A percentile compares a stretch with the other conserved stretches of the same genome.
Evolutionary conservation across 495 filamentous ascomycete species (phyloP).

Genomic region (Hypoxylon subgilvum): DNA sequence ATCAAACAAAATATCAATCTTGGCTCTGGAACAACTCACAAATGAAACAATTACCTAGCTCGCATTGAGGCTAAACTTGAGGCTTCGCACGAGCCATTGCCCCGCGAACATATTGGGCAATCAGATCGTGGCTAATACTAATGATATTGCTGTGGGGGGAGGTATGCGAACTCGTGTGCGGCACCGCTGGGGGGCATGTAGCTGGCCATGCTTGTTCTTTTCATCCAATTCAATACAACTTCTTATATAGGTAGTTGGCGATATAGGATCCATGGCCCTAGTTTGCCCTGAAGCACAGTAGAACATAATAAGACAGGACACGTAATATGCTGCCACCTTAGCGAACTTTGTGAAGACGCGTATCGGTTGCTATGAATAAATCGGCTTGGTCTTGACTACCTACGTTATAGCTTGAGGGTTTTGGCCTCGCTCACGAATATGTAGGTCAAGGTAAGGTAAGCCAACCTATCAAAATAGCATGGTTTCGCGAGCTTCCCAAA

Average conservation of each 20-base stretch:
- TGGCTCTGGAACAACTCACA: no score
- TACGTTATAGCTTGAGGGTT: no score
- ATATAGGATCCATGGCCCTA: not conserved
- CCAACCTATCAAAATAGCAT: no score
- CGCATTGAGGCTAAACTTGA: conserved; percentile 14
- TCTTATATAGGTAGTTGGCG: no score
- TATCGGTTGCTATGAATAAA: not conserved
- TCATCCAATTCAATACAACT: no score
- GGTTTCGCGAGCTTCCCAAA: no score
- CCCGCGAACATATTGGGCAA: conserved; percentile 19
- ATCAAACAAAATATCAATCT: no score
- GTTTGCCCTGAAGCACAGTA: not conserved
- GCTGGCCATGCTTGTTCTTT: not conserved
- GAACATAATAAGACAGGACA: not conserved
- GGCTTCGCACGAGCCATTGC: conserved; percentile 25
- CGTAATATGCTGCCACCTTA: conserved; percentile 12
- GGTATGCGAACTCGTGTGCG: no score
- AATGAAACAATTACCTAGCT: conserved; percentile 1
- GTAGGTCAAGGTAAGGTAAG: no score
- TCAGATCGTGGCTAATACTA: conserved; percentile 14
- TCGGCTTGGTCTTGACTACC: not conserved
- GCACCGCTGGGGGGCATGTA: no score
- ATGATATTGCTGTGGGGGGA: not conserved
- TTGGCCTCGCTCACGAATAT: no score
- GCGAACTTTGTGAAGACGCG: conserved; percentile 6